phyloP scores from a whole-genome alignment of 2,329 filamentous ascomycete genomes.

The Phoma sp. region DNA sequence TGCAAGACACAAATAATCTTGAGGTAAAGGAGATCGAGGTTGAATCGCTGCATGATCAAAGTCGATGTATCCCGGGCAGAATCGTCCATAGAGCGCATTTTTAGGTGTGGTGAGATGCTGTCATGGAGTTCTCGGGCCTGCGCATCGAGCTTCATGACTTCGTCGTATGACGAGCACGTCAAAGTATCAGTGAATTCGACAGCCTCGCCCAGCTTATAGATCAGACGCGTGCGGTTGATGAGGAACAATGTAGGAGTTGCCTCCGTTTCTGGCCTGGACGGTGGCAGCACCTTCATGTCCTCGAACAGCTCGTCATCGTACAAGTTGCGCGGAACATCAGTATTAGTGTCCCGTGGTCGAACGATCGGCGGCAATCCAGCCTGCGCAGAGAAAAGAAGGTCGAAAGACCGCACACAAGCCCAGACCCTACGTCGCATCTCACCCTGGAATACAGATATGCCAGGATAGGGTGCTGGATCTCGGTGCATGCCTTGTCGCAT shows the following conservation, averaged over 20 bases:
- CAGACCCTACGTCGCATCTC: conserved; percentile 72
- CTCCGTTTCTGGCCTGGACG: conserved; percentile 71
- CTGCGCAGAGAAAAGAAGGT: conserved; percentile 80
- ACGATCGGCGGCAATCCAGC: conserved; percentile 70
- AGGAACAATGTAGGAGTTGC: conserved; percentile 80
- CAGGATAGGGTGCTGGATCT: conserved; percentile 76
- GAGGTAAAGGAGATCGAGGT: conserved; percentile 83
- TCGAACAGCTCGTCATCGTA: conserved; percentile 82
- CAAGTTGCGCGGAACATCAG: conserved; percentile 76
- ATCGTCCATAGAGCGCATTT: conserved; percentile 76
- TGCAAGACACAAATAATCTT: conserved; percentile 91
- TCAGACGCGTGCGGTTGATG: conserved; percentile 75
- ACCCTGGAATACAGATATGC: conserved; percentile 75
- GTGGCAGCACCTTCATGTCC: conserved; percentile 71
- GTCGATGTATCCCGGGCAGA: conserved; percentile 72
- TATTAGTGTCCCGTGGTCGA: conserved; percentile 76
- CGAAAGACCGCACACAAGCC: conserved; percentile 75
- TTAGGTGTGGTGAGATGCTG: conserved; percentile 80
- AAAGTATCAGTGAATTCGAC: conserved; percentile 70
- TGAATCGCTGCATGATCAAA: conserved; percentile 81
- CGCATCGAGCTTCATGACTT: conserved; percentile 66
- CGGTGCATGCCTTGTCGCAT: conserved; percentile 82
- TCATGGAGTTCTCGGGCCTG: conserved; percentile 65
- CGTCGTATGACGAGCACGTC: conserved; percentile 68
- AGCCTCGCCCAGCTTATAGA: conserved; percentile 74